These are phyloP conservation scores for Citrus unshiu DNA, from an alignment of 345 rosid genomes.

Conservation along the genomic window DNA sequence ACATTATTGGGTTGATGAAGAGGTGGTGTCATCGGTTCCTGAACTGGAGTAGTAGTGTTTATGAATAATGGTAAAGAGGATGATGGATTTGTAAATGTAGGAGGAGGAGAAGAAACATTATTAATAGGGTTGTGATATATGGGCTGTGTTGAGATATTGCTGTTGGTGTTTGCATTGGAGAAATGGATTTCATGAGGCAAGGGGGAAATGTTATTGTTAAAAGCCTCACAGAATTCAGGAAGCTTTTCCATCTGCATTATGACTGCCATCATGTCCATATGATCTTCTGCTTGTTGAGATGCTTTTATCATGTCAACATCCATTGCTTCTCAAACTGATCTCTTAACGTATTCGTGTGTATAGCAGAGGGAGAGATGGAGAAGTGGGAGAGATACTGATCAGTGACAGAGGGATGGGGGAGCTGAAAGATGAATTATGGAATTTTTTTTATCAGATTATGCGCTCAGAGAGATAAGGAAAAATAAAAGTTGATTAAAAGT, in stretches of 20 bases:
- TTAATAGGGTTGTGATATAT: constrained; percentile 4
- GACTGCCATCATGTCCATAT: constrained; percentile 49
- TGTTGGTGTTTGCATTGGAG: constrained; percentile 15
- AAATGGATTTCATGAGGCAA: constrained; percentile 24
- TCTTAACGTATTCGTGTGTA: neutral
- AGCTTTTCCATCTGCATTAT: constrained; percentile 71
- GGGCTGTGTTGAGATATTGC: neutral
- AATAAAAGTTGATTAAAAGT: constrained; percentile 7
- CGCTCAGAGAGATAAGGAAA: constrained; percentile 19
- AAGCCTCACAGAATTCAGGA: constrained; percentile 44
- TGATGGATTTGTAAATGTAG: neutral
- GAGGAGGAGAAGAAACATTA: constrained; percentile 2
- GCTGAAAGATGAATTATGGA: constrained; percentile 17
- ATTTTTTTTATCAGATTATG: constrained; percentile 14
- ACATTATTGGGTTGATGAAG: constrained; percentile 12
- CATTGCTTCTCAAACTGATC: constrained; percentile 17
- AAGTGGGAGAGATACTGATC: neutral
- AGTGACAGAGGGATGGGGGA: constrained; percentile 25
- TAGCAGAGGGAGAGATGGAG: neutral
- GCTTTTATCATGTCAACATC: constrained; percentile 41
- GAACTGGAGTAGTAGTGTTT: constrained; percentile 11
- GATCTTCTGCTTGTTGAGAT: constrained; percentile 19
- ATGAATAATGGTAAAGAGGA: constrained; percentile 15
- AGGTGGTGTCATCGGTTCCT: constrained; percentile 20
- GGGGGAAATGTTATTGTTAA: constrained; percentile 10